These are phyloP conservation scores for Monosporascus sp. DNA, from an alignment of 2,329 filamentous ascomycete genomes.

Conservation along the genomic window DNA sequence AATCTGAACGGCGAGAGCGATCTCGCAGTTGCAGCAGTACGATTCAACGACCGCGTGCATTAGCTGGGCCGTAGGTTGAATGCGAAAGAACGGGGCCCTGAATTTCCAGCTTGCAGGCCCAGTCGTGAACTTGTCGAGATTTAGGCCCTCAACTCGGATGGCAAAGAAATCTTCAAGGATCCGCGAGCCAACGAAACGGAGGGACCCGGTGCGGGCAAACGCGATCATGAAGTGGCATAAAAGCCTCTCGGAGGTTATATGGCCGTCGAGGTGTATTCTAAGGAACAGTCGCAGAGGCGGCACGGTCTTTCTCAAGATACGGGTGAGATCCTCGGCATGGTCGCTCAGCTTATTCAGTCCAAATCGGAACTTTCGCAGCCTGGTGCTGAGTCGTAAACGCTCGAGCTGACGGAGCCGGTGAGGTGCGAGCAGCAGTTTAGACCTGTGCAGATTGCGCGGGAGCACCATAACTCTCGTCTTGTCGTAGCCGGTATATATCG, in stretches of 20 bases:
- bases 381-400: slow-evolving; percentile 10
- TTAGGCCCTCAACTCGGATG: slow-evolving; percentile 13
- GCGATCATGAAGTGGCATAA: slow-evolving; percentile 37
- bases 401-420: slow-evolving; percentile 13
- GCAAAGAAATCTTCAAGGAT: slow-evolving; percentile 26
- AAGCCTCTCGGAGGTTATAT: slow-evolving; percentile 31
- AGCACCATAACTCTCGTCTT: slow-evolving; percentile 32
- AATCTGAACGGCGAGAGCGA: slow-evolving; percentile 51
- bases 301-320: slow-evolving; percentile 19
- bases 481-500: slow-evolving; percentile 42
- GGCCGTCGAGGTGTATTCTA: slow-evolving; percentile 18
- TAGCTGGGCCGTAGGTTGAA: slow-evolving; percentile 50
- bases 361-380: slow-evolving; percentile 15
- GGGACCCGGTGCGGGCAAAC: slow-evolving; percentile 32
- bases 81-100: not conserved
- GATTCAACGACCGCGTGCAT: slow-evolving; percentile 63
- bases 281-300: slow-evolving; percentile 25
- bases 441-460: slow-evolving; percentile 32
- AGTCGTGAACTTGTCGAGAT: not conserved
- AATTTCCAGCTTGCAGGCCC: not conserved
- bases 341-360: slow-evolving; percentile 23
- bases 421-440: slow-evolving; percentile 5
- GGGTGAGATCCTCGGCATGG: slow-evolving; percentile 24
- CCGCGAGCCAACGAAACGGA: slow-evolving; percentile 24
- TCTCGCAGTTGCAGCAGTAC: slow-evolving; percentile 61